Evolutionary conservation across 148 eudicot genomes (phyloP).

Genomic region (Amaranthus hypochondriacus): DNA sequence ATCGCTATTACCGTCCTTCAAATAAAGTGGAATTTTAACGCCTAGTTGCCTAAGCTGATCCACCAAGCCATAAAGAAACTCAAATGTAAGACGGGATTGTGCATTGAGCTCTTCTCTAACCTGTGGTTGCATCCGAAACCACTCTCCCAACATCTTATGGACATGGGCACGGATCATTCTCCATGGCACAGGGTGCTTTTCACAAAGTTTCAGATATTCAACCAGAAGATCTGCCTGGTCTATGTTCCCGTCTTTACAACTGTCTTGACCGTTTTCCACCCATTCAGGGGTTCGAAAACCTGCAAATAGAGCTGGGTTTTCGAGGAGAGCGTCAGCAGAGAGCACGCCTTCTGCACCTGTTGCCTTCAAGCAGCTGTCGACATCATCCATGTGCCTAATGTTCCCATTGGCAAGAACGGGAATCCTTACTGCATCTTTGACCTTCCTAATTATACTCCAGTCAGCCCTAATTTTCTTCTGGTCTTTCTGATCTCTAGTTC

Average conservation of each 20-base stretch:
- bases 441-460: conserved; percentile 64
- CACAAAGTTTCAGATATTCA: conserved; percentile 79
- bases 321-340: conserved; percentile 92
- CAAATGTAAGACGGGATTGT: conserved; percentile 65
- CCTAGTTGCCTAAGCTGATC: conserved; percentile 59
- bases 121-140: conserved; percentile 74
- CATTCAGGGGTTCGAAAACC: conserved; percentile 85
- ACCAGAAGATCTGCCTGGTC: conserved; percentile 69
- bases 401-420: conserved; percentile 95
- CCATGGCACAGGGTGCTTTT: conserved; percentile 88
- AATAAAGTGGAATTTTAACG: conserved; percentile 56
- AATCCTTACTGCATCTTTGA: conserved; percentile 64
- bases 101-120: conserved; percentile 75
- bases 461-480: conserved; percentile 77
- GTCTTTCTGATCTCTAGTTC: conserved; percentile 94
- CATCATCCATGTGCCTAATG: conserved; percentile 84
- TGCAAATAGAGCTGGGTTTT: conserved; percentile 92
- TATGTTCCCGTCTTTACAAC: conserved; percentile 35
- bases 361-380: conserved; percentile 55
- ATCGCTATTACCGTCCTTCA: conserved; percentile 23
- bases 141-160: conserved; percentile 88
- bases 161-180: conserved; percentile 90
- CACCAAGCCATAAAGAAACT: conserved; percentile 62
- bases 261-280: conserved; percentile 38
- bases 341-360: conserved; percentile 87